Evolutionary conservation across 805 yeast species (phyloP).

Genomic region (Nakazawaea wickerhamii): DNA sequence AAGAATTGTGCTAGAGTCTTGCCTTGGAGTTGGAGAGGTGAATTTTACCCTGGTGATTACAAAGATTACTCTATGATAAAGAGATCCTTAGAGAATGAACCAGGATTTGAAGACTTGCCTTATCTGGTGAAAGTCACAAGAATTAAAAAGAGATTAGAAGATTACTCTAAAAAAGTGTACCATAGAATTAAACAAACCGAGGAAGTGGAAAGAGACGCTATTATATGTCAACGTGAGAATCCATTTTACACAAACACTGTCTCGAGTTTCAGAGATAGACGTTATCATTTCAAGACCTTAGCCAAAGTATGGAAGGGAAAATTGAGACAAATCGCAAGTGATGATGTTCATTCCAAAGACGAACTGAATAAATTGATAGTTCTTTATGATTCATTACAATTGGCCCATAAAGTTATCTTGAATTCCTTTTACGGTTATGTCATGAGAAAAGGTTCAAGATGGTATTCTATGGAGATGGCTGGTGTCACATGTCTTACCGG

Average conservation of each 20-base stretch:
- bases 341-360: conserved; percentile 61
- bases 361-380: conserved; percentile 94
- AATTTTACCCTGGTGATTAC: conserved; percentile 83
- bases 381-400: conserved; percentile 87
- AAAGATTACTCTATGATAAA: conserved; percentile 90
- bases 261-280: conserved; percentile 87
- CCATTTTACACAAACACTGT: conserved; percentile 97
- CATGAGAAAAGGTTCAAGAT: conserved; percentile 97
- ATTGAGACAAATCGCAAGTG: conserved; percentile 44
- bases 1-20: conserved; percentile 86
- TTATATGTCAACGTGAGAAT: conserved; percentile 94
- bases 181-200: conserved; percentile 77
- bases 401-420: conserved; percentile 94
- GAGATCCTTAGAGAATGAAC: conserved; percentile 73
- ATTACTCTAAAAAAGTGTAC: conserved; percentile 81
- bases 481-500: conserved; percentile 98
- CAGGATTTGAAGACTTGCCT: conserved; percentile 75
- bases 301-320: conserved; percentile 95
- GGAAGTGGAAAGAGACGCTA: conserved; percentile 83
- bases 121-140: conserved; percentile 71
- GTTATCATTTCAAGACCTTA: conserved; percentile 90
- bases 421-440: conserved; percentile 98
- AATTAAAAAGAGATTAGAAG: conserved; percentile 73
- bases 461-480: conserved; percentile 99
- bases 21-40: conserved; percentile 99